Conservation (phyloP, 2,329 filamentous ascomycete species). For the Reticulascus tulasneorum region DNA sequence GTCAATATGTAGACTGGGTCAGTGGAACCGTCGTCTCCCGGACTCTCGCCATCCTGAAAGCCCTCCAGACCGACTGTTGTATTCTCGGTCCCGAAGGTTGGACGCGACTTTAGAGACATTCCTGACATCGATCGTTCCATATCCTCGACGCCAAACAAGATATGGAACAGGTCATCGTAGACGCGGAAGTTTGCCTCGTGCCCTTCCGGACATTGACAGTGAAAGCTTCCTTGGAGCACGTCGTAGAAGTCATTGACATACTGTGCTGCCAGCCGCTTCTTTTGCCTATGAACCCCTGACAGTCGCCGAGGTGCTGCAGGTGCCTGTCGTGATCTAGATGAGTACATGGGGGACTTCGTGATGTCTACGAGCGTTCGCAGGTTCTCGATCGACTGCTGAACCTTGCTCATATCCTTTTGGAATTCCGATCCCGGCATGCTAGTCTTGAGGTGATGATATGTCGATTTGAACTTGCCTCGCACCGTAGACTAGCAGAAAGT, state of each 20-base stretch:
- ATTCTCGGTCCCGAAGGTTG: background rate
- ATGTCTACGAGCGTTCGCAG: background rate
- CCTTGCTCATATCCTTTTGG: too few species aligned
- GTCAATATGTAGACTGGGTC: too few species aligned
- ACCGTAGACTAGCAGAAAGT: too few species aligned
- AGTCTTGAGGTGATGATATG: too few species aligned
- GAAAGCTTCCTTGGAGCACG: background rate
- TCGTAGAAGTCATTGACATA: constrained; percentile 2
- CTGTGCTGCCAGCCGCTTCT: background rate
- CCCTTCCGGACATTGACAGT: background rate
- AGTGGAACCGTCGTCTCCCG: background rate
- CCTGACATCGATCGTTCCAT: background rate
- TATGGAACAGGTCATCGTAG: constrained; percentile 1
- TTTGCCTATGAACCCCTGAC: background rate
- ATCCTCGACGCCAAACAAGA: constrained; percentile 1
- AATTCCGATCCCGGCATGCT: too few species aligned
- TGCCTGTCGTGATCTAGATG: background rate
- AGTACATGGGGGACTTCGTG: too few species aligned
- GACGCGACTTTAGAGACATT: background rate
- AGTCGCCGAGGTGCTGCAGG: background rate
- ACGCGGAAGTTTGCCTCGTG: constrained; percentile 2
- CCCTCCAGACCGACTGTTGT: background rate
- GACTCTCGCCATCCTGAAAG: background rate
- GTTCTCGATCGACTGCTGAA: background rate
- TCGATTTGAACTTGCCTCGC: too few species aligned